Base-by-base conservation (phyloP, 192 early-diverging fungal species). In the Mortierella claussenii region DNA sequence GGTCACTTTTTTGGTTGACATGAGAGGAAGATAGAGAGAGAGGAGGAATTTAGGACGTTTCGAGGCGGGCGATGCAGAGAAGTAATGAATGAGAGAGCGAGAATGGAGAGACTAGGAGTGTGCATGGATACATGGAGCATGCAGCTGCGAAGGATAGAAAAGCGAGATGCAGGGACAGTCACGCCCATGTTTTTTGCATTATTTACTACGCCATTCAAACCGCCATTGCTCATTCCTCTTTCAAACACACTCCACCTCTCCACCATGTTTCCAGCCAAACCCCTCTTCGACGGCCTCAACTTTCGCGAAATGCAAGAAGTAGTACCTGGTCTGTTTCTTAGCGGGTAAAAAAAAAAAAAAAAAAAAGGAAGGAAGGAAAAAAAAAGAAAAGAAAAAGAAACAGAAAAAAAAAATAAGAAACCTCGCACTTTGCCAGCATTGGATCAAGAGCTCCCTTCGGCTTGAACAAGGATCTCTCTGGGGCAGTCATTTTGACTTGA, bases 1-100 rank as follows among this genome's bases (percentile, higher is more conserved):
- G 12, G 78, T 66, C 20, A 64, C 28, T 43, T 79, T 69, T 28
- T 79, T 79, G 34, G 48, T 31, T 4, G 78, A 60, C 78, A 79
- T 79, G 37, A 40, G 37, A 40, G 37, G 13, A 40, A 40, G 37
- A 40, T 7, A 13, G 13, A 10, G 37, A 40, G 37, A 10, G 37
- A 40, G 37, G 37, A 10, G n/a, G n/a, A 18, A 21, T 0, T 28
- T 21, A 21, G n/a, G 23, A 10, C 13, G 53, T 37, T 32, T n/a
- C n/a, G n/a, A n/a, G 37, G 30, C 26, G 27, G 28, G 8, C 30
- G 51, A 17, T 2, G 13, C 26, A 58, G 26, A 44, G 24, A 24
- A 44, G 43, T 24, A 7, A 36, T 5, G 36, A 21, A 31, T 1
- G n/a, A 32, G 18, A 20, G 33, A 51, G 15, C 30, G 4, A 51